These are phyloP conservation scores for Coniferiporia sulphurascens DNA, from an alignment of 1,284 basidiomycete genomes.

Conservation along the genomic window DNA sequence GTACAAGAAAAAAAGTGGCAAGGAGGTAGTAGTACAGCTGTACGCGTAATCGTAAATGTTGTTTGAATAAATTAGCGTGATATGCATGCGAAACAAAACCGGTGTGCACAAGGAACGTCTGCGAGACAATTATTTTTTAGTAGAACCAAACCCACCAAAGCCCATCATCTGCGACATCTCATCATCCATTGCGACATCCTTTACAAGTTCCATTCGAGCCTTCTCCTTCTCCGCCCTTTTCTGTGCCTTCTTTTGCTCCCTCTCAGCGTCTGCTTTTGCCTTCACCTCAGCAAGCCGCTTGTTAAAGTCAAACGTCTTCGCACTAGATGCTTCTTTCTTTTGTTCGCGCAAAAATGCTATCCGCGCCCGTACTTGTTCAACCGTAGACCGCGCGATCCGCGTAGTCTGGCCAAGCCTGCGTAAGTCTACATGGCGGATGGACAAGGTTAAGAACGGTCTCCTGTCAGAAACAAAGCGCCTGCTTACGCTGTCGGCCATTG, in stretches of 20 bases:
- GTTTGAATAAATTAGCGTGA: constrained; percentile 14
- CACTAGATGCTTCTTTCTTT: constrained; percentile 72
- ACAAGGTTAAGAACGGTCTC: constrained; percentile 1
- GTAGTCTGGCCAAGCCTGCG: constrained; percentile 93
- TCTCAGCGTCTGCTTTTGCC: constrained; percentile 58
- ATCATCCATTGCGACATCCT: constrained; percentile 45
- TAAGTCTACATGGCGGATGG: constrained; percentile 57
- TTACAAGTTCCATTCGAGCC: constrained; percentile 55
- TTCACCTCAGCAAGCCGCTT: constrained; percentile 81
- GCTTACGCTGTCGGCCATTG: constrained; percentile 89
- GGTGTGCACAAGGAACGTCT: background rate
- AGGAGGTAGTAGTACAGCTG: constrained; percentile 19
- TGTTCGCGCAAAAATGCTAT: constrained; percentile 86
- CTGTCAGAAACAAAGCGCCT: constrained; percentile 5
- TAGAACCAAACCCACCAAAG: constrained; percentile 84
- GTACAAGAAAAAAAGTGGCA: constrained; percentile 14
- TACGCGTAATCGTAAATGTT: constrained; percentile 4
- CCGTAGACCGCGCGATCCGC: constrained; percentile 82
- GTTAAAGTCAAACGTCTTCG: constrained; percentile 92
- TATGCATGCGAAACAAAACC: constrained; percentile 6
- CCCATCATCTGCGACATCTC: constrained; percentile 89
- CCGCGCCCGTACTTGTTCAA: constrained; percentile 86
- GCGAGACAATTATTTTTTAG: constrained; percentile 56
- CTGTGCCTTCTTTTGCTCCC: constrained; percentile 66
- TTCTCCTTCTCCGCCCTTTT: constrained; percentile 72